These are phyloP conservation scores for Stipa capillata DNA, from an alignment of 176 grass and related monocot species.

Conservation along the genomic window DNA sequence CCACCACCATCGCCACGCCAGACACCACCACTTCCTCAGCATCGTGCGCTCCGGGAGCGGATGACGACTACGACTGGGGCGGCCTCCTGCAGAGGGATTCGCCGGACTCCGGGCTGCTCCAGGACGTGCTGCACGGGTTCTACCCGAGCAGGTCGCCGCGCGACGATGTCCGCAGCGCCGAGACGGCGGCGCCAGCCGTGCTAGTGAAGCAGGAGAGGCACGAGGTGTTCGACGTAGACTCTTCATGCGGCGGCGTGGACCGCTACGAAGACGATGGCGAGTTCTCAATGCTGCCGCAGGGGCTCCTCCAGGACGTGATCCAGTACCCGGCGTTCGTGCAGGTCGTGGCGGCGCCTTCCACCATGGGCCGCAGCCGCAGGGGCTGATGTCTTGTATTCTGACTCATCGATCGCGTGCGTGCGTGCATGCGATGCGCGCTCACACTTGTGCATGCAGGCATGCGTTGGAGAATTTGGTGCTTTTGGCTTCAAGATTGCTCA, in stretches of 20 bases:
- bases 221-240: background rate
- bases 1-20: background rate
- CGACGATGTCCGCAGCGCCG: background rate
- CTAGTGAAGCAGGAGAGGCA: slow-evolving; percentile 9
- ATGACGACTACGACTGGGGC: slow-evolving; percentile 28
- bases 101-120: slow-evolving; percentile 52
- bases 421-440: background rate
- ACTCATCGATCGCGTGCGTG: too few species aligned
- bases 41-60: background rate
- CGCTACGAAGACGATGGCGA: background rate
- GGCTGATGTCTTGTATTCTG: background rate
- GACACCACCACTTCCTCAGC: background rate
- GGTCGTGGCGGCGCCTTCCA: slow-evolving; percentile 24
- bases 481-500: background rate
- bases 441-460: background rate
- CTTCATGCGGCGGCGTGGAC: background rate
- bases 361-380: background rate
- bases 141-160: slow-evolving; percentile 21
- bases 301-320: slow-evolving; percentile 63
- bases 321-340: slow-evolving; percentile 59
- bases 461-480: background rate
- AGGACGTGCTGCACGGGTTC: slow-evolving; percentile 80
- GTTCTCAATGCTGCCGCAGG: slow-evolving; percentile 43
- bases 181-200: background rate
- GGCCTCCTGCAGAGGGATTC: slow-evolving; percentile 50